Evolutionary conservation across 345 rosid genomes (phyloP), one percentile per base, ranked within the genome.

Genomic region (Chamaenerion angustifolium): DNA sequence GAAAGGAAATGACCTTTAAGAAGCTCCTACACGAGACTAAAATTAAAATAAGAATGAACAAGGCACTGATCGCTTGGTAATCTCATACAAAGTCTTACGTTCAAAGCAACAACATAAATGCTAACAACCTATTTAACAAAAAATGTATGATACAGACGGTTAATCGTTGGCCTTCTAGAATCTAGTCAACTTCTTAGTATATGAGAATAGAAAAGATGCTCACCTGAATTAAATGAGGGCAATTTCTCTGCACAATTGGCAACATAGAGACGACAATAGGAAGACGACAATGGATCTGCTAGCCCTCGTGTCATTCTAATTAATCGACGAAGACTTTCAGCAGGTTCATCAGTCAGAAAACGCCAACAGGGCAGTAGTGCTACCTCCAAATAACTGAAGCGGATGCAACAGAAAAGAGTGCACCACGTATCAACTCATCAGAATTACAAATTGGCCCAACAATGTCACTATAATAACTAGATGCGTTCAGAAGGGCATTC

Each of bases 351-450:
- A 35, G 58, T 46, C 68, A 89, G 79, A 70, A 82, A 89, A 43
- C 73, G 76, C 94, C 95, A 82, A 54, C 95, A 89, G 57, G 94
- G 97, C 65, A 85, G 74, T 45, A 89, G 68, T 23, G 97, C 88
- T 64, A 77, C 64, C 74, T 89, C 97, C 75, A 89, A 67, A 63
- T 89, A 89, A 68, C 97, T 85, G 73, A 55, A 62, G 64, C 25
- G 5, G 10, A 31, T 7, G 37, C 37, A 31, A 35, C n/a, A 19
- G 42, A 19, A 35, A 50, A n/a, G 12, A 12, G 11, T 13, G 12
- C 12, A 14, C 35, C 40, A 14, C 15, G 11, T 6, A 50, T 31
- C 6, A 48, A 35, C 25, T 47, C 37, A 47, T 2, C 12, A 35
- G 11, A 13, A 9, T 1, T 12, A 49, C 16, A 49, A 23, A 49